Evolutionary conservation across 169 alveolate genomes (phyloP), one percentile per base, ranked within the genome.

Genomic region (Ichthyophthirius multifiliis): DNA sequence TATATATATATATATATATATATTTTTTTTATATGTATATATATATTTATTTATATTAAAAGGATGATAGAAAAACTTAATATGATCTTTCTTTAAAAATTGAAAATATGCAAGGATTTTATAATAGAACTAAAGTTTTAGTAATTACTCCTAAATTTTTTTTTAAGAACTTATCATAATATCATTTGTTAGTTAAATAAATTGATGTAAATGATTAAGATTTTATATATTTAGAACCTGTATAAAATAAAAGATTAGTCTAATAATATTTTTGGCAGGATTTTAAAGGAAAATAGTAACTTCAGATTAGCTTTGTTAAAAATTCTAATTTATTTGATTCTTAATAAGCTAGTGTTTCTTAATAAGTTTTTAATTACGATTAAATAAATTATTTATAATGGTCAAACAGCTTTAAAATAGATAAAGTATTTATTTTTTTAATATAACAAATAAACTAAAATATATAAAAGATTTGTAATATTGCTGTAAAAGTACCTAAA

Each of bases 141-240:
- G 43, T 73, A 15, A 63, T 78, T 18, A 64, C 84, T 5, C 84
- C 84, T n/a, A 78, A 78, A 65, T 78, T 63, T 44, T 64, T 78
- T 41, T 62, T 78, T 10, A 74, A 67, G 43, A 78, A 78, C 44
- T 76, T 64, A 35, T 63, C 84, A n/a, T n/a, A n/a, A n/a, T n/a
- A n/a, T n/a, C 43, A 55, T 55, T 15, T 55, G 12, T 13, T 55
- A 3, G 23, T 55, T 3, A 55, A 55, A 23, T 23, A 55, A 55
- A 55, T 27, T 27, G 13, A 27, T 10, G 23, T 23, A 3, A 55
- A 55, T 27, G 2, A 3, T 23, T 27, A 55, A 39, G 71, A 55
- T 27, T 7, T 3, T n/a, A n/a, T n/a, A n/a, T n/a, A n/a, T n/a
- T n/a, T n/a, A n/a, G n/a, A n/a, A n/a, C n/a, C n/a, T n/a, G n/a